Percentiles rank a stretch among this genome's conserved stretches.
Conservation (phyloP, 352 stramenopile genomes). For the Globisporangium paroecandrum region DNA sequence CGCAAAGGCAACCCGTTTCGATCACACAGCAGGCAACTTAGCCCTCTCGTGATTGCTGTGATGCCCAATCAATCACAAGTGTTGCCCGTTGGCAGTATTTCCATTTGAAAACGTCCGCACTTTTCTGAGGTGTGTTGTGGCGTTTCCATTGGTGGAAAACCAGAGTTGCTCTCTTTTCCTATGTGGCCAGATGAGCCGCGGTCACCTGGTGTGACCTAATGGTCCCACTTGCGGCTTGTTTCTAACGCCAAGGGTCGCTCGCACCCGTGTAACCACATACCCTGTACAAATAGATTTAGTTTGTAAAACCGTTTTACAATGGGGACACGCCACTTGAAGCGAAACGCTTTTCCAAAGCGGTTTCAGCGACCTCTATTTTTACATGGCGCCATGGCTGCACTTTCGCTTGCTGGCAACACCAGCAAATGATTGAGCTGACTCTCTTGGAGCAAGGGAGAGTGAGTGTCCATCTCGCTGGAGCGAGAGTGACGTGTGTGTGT, state of each 20-base stretch:
- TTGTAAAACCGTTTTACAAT: not conserved
- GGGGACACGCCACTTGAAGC: too few species aligned
- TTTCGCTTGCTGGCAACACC: not conserved
- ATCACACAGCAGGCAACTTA: not conserved
- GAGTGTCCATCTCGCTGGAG: slow-evolving; percentile 6
- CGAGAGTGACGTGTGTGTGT: not conserved
- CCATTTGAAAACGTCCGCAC: not conserved
- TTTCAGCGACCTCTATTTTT: not conserved
- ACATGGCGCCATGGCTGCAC: not conserved
- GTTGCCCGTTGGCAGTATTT: not conserved
- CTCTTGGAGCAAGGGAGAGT: slow-evolving; percentile 2
- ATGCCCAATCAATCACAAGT: not conserved
- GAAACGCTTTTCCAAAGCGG: not conserved
- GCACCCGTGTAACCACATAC: not conserved
- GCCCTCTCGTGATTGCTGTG: not conserved
- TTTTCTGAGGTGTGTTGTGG: not conserved
- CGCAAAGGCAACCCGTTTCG: not conserved
- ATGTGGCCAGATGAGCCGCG: not conserved
- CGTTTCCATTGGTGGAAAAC: not conserved
- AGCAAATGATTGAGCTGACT: slow-evolving; percentile 5
- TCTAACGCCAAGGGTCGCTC: not conserved
- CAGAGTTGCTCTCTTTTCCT: not conserved
- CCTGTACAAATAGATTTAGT: not conserved
- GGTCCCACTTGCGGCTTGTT: not conserved
- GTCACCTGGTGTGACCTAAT: slow-evolving; percentile 1